Conservation (phyloP, 805 yeast genomes). For the Candida boidinii region DNA sequence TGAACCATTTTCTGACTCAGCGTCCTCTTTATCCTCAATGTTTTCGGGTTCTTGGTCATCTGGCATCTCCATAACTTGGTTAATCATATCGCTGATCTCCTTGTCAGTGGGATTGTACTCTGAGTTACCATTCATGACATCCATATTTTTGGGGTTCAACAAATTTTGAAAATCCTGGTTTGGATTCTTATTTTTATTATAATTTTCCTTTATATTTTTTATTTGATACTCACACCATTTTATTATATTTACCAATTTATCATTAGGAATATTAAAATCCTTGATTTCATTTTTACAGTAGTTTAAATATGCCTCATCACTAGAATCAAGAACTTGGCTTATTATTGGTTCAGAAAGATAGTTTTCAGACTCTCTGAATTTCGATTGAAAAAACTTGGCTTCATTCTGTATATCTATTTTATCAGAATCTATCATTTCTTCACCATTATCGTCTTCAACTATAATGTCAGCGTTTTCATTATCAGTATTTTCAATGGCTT, state of each 20-base stretch:
- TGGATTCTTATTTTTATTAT: slow-evolving; percentile 16
- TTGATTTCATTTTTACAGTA: not conserved
- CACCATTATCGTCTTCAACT: no score
- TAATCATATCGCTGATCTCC: slow-evolving; percentile 11
- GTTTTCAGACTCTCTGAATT: slow-evolving; percentile 6
- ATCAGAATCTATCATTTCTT: no score
- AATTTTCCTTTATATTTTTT: slow-evolving; percentile 9
- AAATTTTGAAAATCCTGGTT: slow-evolving; percentile 13
- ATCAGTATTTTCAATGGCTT: no score
- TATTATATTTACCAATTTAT: slow-evolving; percentile 9
- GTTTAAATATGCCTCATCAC: not conserved
- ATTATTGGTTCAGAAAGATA: slow-evolving; percentile 2
- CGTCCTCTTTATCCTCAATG: slow-evolving; percentile 1
- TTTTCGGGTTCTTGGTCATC: slow-evolving; percentile 2
- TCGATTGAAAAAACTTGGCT: slow-evolving; percentile 2
- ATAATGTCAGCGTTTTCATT: no score
- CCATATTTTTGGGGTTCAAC: not conserved
- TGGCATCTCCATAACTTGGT: slow-evolving; percentile 8
- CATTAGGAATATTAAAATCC: slow-evolving; percentile 3
- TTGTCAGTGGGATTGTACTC: slow-evolving; percentile 11
- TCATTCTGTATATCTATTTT: slow-evolving; percentile 4
- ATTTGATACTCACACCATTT: slow-evolving; percentile 16
- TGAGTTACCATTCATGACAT: slow-evolving; percentile 1
- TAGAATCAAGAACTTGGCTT: not conserved
- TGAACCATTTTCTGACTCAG: not conserved